Evolutionary conservation across 495 filamentous ascomycete species (phyloP).

Genomic region (Staphylotrichum longicolle): DNA sequence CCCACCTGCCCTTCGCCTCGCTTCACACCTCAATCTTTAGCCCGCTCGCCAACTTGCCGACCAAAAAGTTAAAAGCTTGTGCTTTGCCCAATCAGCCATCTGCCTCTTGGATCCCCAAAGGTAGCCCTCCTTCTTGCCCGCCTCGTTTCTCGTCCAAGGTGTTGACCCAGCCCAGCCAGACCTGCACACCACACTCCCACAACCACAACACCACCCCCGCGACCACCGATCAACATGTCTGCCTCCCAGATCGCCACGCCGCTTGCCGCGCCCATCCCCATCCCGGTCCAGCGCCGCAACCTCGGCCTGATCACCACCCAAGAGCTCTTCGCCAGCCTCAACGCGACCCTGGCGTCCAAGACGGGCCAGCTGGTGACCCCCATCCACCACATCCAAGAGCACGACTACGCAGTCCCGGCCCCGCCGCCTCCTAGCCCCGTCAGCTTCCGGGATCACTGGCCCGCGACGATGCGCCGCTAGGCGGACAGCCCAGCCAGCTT

Average conservation of each 20-base stretch:
- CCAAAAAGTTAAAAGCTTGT: constrained; percentile 5
- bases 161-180: constrained; percentile 8
- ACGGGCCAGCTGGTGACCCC: constrained; percentile 38
- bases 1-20: constrained; percentile 13
- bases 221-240: constrained; percentile 38
- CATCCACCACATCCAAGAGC: constrained; percentile 46
- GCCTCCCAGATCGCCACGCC: constrained; percentile 28
- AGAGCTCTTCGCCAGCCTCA: constrained; percentile 49
- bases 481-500: background rate
- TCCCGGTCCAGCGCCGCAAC: constrained; percentile 40
- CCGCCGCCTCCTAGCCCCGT: constrained; percentile 51
- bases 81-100: background rate
- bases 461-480: constrained; percentile 31
- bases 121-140: background rate
- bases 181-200: background rate
- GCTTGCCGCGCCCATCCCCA: constrained; percentile 45
- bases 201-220: background rate
- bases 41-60: constrained; percentile 13
- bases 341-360: constrained; percentile 43
- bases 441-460: constrained; percentile 50
- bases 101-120: background rate
- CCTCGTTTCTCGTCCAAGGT: background rate
- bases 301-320: constrained; percentile 39
- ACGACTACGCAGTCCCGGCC: constrained; percentile 51
- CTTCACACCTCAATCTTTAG: constrained; percentile 15